Evolutionary conservation across 345 rosid genomes (phyloP), one percentile per base, ranked within the genome.

Genomic region (Dovyalis caffra): DNA sequence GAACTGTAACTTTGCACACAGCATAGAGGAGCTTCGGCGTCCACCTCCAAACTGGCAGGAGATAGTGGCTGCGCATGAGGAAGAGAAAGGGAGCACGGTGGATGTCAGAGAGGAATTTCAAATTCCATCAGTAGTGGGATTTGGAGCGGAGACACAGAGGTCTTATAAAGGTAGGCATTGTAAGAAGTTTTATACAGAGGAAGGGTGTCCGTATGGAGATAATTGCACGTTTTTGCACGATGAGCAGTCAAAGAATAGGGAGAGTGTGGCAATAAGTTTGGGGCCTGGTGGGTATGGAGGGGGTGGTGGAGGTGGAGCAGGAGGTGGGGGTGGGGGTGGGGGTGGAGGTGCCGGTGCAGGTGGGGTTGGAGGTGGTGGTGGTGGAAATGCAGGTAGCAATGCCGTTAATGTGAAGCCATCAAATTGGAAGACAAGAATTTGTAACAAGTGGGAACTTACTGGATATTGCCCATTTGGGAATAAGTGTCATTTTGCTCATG

Each of bases 401-500:
- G 82, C 40, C 31, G 72, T 81, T 5, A 86, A 83, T 72, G 61
- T 86, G 77, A 95, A 95, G 88, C 97, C 98, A 0, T 91, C 98
- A 3, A 95, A 91, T 84, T 95, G 99, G 99, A 95, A 95, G 79
- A 93, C 97, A 4, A 87, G 98, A 86, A 95, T 95, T 69, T 95
- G 96, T 72, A 95, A 95, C 75, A 95, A 95, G 83, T 93, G 97
- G 98, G 99, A 95, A 85, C 83, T 95, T 40, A 95, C 99, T 2
- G 97, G 97, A 7, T 92, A 92, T 76, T 92, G 99, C 73, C 99
- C 97, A 0, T 95, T 95, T 81, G 99, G 99, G 72, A 94, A 83
- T 74, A 93, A 91, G 77, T 95, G 97, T 80, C 99, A 95, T 84
- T 95, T 95, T 83, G 98, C 99, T 51, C 99, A 91, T 83, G 99